Evolutionary conservation across 140 eudicot genomes (phyloP), one percentile per base, ranked within the genome.

Genomic region (Erigeron philadelphicus): DNA sequence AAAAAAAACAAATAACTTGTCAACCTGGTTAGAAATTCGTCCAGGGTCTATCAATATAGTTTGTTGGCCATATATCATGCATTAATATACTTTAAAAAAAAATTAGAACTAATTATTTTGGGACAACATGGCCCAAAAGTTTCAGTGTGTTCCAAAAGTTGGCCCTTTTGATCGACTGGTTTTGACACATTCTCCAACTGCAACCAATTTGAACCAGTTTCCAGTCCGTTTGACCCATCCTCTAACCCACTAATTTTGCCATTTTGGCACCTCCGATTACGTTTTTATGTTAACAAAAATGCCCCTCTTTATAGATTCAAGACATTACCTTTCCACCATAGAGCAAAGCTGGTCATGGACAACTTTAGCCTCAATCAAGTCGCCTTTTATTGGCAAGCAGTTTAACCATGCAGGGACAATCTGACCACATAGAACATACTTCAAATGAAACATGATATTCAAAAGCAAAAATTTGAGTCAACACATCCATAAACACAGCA

Each of bases 321-420:
- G 21, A 44, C 64, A 50, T 45, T 79, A 77, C 90, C 92, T 86
- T 81, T 86, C 92, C 45, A 86, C 92, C 92, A 86, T 86, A 35
- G 86, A 78, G 66, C 92, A 86, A 62, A 86, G 92, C 75, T 86
- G 92, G 63, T 86, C 84, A 64, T 86, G 92, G 18, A 86, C 92
- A 63, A 73, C 77, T 81, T 83, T 86, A 40, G 92, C 92, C 81
- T 86, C 92, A 23, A 83, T 70, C 79, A 86, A 73, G 61, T 86
- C 92, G 35, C 88, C 88, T 76, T 73, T 86, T 46, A 83, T 35
- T 15, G 92, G 92, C 83, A 86, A 76, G 78, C 88, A 86, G 75
- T 81, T 78, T 61, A 86, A 66, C 92, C 92, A 86, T 35, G 88
- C 86, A 16, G 92, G 92, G 42, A 86, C 80, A 72, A 86, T 82